Evolutionary conservation across 768 basidiomycete genomes (phyloP).

Genomic region (Lentinus brumalis): DNA sequence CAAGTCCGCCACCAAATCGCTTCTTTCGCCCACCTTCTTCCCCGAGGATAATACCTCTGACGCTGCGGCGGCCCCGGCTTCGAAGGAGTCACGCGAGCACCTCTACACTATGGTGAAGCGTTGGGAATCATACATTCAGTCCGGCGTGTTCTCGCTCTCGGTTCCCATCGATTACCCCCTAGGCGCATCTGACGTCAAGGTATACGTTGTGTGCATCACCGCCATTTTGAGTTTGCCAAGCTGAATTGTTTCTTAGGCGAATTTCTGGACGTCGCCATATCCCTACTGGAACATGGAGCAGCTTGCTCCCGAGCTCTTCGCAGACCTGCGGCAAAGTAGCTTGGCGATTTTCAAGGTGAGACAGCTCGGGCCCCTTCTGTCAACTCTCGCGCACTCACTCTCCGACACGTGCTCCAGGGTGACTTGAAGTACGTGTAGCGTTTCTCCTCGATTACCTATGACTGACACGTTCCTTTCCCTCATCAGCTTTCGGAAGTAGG

Average conservation of each 20-base stretch:
- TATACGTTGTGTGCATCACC: background rate
- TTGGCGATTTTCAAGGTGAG: constrained; percentile 85
- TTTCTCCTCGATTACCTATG: background rate
- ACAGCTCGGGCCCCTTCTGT: background rate
- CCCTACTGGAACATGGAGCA: constrained; percentile 76
- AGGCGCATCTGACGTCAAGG: constrained; percentile 45
- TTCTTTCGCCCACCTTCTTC: constrained; percentile 71
- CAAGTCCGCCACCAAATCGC: constrained; percentile 50
- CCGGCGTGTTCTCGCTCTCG: constrained; percentile 72
- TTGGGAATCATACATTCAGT: constrained; percentile 71
- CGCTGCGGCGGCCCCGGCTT: constrained; percentile 27
- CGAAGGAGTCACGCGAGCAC: constrained; percentile 38
- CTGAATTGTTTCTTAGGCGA: constrained; percentile 19
- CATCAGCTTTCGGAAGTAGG: constrained; percentile 81
- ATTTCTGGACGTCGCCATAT: constrained; percentile 76
- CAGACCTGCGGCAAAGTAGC: constrained; percentile 51
- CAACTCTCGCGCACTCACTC: constrained; percentile 1
- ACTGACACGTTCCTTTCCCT: constrained; percentile 1
- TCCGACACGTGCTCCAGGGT: constrained; percentile 47
- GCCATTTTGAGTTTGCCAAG: background rate
- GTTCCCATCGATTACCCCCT: constrained; percentile 61
- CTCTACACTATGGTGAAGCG: constrained; percentile 64
- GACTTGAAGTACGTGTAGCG: constrained; percentile 80
- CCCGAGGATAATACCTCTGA: constrained; percentile 21
- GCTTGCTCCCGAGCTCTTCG: constrained; percentile 53